Conservation (phyloP, 2,329 filamentous ascomycete species). For the Diaporthe longicolla region DNA sequence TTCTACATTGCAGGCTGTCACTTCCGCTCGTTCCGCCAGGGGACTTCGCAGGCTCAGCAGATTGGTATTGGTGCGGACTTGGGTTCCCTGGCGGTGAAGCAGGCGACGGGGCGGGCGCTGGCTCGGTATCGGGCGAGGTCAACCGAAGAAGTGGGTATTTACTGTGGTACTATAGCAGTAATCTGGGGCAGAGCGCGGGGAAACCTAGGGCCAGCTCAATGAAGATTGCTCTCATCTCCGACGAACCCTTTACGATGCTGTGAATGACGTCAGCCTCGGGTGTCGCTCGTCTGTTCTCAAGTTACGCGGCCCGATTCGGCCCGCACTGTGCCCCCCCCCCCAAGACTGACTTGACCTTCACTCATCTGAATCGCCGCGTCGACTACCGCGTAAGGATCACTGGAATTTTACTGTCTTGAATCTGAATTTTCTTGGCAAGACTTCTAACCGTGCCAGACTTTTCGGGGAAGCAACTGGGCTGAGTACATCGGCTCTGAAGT, state of each 20-base stretch:
- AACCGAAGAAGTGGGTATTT: conserved; percentile 37
- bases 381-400: too few species aligned
- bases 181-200: conserved; percentile 25
- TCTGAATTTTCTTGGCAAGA: not conserved
- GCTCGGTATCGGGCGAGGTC: conserved; percentile 31
- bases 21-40: not conserved
- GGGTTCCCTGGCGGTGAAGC: conserved; percentile 2
- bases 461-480: not conserved
- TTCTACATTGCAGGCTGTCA: not conserved
- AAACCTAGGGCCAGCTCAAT: not conserved
- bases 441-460: not conserved
- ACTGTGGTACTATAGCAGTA: too few species aligned
- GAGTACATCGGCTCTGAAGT: not conserved
- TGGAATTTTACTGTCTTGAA: not conserved
- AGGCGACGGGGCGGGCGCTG: not conserved
- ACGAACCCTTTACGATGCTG: not conserved
- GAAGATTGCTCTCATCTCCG: conserved; percentile 19
- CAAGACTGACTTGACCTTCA: too few species aligned
- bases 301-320: conserved; percentile 23
- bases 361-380: not conserved
- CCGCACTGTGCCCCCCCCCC: not conserved
- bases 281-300: not conserved
- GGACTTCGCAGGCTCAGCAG: not conserved
- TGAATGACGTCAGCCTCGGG: conserved; percentile 17
- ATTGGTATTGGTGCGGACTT: conserved; percentile 34